Evolutionary conservation across 345 rosid genomes (phyloP), one percentile per base, ranked within the genome.

Genomic region (Reutealis trisperma): DNA sequence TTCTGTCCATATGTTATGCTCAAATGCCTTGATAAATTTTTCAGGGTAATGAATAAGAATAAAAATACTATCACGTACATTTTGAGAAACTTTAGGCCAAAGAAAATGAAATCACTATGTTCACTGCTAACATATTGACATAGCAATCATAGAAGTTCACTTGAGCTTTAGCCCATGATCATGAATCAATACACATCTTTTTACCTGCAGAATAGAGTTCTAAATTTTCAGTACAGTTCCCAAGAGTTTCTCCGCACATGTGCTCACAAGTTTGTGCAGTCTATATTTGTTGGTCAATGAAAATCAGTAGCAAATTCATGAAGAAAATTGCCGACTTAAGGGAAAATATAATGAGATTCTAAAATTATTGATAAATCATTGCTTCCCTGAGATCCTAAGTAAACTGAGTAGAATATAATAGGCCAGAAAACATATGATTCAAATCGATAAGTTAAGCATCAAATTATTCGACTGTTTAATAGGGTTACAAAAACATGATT

Each of bases 361-460:
- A 45, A 15, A 66, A 58, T 54, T 30, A 55, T n/a, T 37, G 52
- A 52, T 16, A 54, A 55, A 60, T 63, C 64, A 51, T 52, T 55
- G 37, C 59, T 70, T 21, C 52, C 49, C 58, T 58, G 16, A 52
- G 64, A 71, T 54, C 44, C 70, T 71, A 18, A 25, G 41, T 63
- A 54, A 70, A 54, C 8, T 44, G 47, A 47, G 21, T 51, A 49
- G 21, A 63, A 47, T 44, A 47, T 14, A 22, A 8, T 9, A 68
- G 30, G 34, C 67, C 73, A 24, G 30, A 6, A 45, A 57, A 4
- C 8, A 44, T 13, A 45, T 30, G 27, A 14, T 25, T 44, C 47
- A 42, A 51, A 32, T 12, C n/a, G 61, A 12, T 45, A 62, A 42
- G 1, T n/a, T 16, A 9, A n/a, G 34, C 18, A 13, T 68, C 21